A percentile compares a stretch with the other conserved stretches of the same genome.
phyloP scores from a whole-genome alignment of 148 eudicot genomes.

The Rhododendron simsii region DNA sequence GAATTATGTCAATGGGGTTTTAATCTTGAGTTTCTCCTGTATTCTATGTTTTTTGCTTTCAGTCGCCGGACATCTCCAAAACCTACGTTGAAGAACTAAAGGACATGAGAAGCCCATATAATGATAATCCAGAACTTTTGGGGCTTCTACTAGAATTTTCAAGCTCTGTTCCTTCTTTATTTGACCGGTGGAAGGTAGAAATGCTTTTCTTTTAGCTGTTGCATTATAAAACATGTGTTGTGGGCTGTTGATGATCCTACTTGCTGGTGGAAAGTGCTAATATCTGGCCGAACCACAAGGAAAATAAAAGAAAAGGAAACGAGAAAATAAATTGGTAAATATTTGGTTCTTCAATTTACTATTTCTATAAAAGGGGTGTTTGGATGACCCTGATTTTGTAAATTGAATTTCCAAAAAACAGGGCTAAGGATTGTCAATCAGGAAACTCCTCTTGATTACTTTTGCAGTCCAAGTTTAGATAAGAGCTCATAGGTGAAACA shows the following conservation, averaged over 20 bases:
- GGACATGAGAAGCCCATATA: constrained; percentile 58
- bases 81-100: constrained; percentile 64
- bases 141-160: constrained; percentile 69
- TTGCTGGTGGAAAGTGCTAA: neutral
- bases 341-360: neutral
- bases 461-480: neutral
- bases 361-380: neutral
- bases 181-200: constrained; percentile 66
- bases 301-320: neutral
- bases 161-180: constrained; percentile 37
- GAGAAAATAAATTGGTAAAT: neutral
- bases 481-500: neutral
- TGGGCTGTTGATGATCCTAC: neutral
- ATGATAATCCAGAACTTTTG: constrained; percentile 67
- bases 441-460: neutral
- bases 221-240: neutral
- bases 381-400: neutral
- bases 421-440: neutral
- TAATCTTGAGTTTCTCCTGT: neutral
- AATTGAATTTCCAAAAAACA: neutral
- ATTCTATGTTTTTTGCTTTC: constrained; percentile 14
- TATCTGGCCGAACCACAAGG: neutral
- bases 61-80: constrained; percentile 59
- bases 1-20: neutral
- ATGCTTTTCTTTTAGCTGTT: neutral